Evolutionary conservation across 345 rosid species (phyloP).

Genomic region (Salix exigua): DNA sequence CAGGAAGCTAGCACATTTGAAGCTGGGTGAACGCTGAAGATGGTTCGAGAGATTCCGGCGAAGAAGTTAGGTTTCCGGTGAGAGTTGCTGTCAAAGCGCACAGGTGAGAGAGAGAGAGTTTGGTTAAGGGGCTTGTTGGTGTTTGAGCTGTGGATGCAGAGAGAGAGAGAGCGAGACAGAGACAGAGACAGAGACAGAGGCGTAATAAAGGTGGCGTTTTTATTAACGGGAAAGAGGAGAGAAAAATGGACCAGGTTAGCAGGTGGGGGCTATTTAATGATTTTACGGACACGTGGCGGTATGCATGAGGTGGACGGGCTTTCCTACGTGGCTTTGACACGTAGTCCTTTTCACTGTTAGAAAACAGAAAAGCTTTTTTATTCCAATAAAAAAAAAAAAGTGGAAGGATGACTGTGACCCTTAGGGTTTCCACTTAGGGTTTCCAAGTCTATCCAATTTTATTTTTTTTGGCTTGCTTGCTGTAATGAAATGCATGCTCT

Average conservation of each 20-base stretch:
- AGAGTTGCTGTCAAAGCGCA: background rate
- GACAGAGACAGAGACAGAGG: background rate
- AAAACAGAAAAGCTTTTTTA: too few species aligned
- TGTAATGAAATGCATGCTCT: too few species aligned
- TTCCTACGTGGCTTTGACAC: slow-evolving; percentile 15
- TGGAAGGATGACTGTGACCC: too few species aligned
- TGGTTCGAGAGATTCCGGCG: background rate
- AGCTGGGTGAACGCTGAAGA: background rate
- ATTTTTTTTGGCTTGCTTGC: too few species aligned
- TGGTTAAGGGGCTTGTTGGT: background rate
- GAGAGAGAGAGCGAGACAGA: background rate
- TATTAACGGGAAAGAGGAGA: slow-evolving; percentile 17
- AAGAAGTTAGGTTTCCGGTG: background rate
- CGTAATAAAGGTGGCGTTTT: slow-evolving; percentile 7
- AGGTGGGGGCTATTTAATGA: slow-evolving; percentile 4
- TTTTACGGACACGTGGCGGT: background rate
- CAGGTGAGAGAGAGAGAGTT: background rate
- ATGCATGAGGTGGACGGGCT: background rate
- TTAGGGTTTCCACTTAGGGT: too few species aligned
- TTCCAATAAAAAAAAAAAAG: too few species aligned
- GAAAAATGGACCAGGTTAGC: background rate
- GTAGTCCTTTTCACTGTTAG: background rate
- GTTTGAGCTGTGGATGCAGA: background rate
- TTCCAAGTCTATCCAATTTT: too few species aligned
- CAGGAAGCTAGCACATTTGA: background rate